Conservation (phyloP, 2,329 filamentous ascomycete species). For the Penicillium sp. region DNA sequence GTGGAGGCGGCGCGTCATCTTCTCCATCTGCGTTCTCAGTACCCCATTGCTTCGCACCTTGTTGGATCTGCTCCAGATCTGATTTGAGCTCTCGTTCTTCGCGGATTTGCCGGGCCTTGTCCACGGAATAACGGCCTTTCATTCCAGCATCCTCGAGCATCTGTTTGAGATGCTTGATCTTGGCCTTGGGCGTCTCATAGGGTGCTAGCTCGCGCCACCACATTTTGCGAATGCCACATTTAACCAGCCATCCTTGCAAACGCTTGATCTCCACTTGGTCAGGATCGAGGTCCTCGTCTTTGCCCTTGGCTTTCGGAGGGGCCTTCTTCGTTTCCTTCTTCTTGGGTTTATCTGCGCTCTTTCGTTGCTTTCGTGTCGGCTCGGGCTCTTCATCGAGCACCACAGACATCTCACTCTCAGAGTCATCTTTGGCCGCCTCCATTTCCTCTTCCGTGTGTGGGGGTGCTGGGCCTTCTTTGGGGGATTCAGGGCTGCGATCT, state of each 20-base stretch:
- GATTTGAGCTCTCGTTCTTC: conserved; percentile 76
- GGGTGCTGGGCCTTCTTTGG: conserved; percentile 6
- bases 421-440: conserved; percentile 44
- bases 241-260: conserved; percentile 75
- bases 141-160: conserved; percentile 81
- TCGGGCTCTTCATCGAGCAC: conserved; percentile 71
- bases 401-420: conserved; percentile 63
- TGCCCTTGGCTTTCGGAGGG: conserved; percentile 36
- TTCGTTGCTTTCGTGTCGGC: conserved; percentile 49
- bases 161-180: conserved; percentile 71
- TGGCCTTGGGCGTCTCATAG: conserved; percentile 66
- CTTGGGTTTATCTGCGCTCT: conserved; percentile 23
- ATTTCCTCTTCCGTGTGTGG: conserved; percentile 15
- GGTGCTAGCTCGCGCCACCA: conserved; percentile 80
- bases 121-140: conserved; percentile 78
- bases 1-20: conserved; percentile 33
- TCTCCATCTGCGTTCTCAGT: conserved; percentile 42
- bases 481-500: conserved; percentile 1
- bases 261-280: conserved; percentile 79
- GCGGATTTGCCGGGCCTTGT: conserved; percentile 79
- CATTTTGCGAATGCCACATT: conserved; percentile 87
- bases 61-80: conserved; percentile 77
- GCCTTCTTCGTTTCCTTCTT: conserved; percentile 32
- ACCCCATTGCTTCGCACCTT: conserved; percentile 77
- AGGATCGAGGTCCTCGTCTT: conserved; percentile 49